phyloP scores from a whole-genome alignment of 257 asterid genomes.

The Forsythia viridissima region DNA sequence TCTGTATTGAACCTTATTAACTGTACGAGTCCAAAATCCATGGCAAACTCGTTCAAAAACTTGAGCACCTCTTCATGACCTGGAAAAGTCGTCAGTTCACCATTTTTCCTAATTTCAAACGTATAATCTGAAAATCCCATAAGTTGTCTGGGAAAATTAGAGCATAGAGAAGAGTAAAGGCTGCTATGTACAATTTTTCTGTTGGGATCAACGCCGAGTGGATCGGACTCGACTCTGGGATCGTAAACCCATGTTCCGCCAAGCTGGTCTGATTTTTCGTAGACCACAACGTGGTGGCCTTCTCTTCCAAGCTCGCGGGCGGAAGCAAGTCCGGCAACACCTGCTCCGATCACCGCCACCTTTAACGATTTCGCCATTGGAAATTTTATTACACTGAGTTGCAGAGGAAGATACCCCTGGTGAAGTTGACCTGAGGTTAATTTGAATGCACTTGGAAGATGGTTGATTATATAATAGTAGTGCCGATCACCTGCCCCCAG shows the following conservation, averaged over 20 bases:
- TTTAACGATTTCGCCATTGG: neutral
- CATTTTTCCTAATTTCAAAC: slow-evolving; percentile 19
- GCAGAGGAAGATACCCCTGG: neutral
- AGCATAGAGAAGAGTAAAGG: slow-evolving; percentile 41
- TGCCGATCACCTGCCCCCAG: too few relatives aligned
- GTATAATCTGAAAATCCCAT: slow-evolving; percentile 62
- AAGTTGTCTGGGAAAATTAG: slow-evolving; percentile 54
- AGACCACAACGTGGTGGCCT: slow-evolving; percentile 39
- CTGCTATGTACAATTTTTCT: slow-evolving; percentile 54
- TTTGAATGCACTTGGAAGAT: neutral
- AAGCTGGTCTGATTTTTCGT: slow-evolving; percentile 42
- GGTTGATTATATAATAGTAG: too few relatives aligned
- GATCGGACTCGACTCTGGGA: slow-evolving; percentile 52
- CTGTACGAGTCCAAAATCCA: slow-evolving; percentile 40
- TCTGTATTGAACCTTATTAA: slow-evolving; percentile 42
- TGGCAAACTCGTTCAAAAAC: slow-evolving; percentile 49
- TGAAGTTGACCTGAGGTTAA: neutral
- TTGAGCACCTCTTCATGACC: slow-evolving; percentile 55
- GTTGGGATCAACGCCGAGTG: slow-evolving; percentile 47
- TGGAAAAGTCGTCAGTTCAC: slow-evolving; percentile 39
- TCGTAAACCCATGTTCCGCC: slow-evolving; percentile 69
- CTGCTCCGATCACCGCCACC: neutral
- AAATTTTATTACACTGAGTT: neutral
- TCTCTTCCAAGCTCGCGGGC: slow-evolving; percentile 48
- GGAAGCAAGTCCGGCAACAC: slow-evolving; percentile 25